A percentile compares a stretch with the other conserved stretches of the same genome.
Evolutionary conservation across 2,329 filamentous ascomycete genomes (phyloP).

Genomic region (Fusarium abutilonis): DNA sequence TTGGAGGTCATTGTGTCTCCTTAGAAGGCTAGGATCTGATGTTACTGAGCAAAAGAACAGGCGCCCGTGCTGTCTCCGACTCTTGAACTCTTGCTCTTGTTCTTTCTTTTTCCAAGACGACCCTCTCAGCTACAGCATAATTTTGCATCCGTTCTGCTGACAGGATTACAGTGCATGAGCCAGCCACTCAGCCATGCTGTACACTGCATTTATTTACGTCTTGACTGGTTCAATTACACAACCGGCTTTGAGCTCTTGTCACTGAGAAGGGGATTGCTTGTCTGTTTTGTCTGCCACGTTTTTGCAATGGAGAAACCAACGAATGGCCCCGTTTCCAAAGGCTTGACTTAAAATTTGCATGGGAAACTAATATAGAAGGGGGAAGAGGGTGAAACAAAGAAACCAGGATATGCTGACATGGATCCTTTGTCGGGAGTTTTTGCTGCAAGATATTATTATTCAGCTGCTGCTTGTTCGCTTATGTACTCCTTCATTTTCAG

Average conservation of each 20-base stretch:
- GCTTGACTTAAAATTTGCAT: conserved; percentile 11
- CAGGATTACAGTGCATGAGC: conserved; percentile 20
- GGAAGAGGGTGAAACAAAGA: conserved; percentile 32
- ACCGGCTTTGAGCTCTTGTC: background rate
- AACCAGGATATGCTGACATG: conserved; percentile 28
- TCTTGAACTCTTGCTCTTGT: conserved; percentile 2
- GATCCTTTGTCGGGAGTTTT: conserved; percentile 20
- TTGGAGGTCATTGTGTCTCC: conserved; percentile 23
- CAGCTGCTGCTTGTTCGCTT: conserved; percentile 24
- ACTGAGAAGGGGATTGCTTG: background rate
- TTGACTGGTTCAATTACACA: background rate
- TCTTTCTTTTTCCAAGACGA: conserved; percentile 3
- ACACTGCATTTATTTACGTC: too few species aligned
- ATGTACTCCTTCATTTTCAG: conserved; percentile 23
- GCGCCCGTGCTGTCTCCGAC: conserved; percentile 10
- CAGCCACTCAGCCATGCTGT: conserved; percentile 10
- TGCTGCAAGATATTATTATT: conserved; percentile 21
- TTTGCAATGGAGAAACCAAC: conserved; percentile 14
- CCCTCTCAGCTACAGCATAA: conserved; percentile 10
- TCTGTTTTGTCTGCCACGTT: conserved; percentile 26
- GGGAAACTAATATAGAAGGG: conserved; percentile 9
- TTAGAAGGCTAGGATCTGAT: background rate
- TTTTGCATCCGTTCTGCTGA: conserved; percentile 19
- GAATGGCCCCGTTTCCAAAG: conserved; percentile 1
- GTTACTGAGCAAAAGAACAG: background rate